Evolutionary conservation across 352 stramenopile species (phyloP).

Genomic region (Phytopythium helicoides): DNA sequence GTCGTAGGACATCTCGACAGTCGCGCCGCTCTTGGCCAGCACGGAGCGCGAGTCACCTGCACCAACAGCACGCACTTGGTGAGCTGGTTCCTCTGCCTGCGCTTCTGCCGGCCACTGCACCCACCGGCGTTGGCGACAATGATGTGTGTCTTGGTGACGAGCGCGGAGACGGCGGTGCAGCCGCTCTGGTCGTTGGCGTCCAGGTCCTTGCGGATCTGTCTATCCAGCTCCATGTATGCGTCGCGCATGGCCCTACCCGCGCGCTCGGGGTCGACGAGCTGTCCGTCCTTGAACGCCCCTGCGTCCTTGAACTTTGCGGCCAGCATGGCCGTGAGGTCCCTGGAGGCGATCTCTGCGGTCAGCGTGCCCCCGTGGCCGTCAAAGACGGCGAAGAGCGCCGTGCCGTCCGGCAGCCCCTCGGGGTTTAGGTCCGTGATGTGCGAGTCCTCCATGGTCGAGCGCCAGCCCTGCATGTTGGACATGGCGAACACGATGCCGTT

Average conservation of each 20-base stretch:
- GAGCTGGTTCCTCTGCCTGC: too few species aligned
- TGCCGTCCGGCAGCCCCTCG: conserved; percentile 33
- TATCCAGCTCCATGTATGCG: conserved; percentile 66
- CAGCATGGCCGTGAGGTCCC: conserved; percentile 28
- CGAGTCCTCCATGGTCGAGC: conserved; percentile 81
- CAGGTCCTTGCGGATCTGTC: conserved; percentile 48
- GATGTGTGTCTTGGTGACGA: conserved; percentile 67
- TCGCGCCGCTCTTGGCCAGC: conserved; percentile 39
- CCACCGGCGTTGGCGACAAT: conserved; percentile 75
- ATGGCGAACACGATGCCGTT: conserved; percentile 64
- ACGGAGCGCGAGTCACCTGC: conserved; percentile 77
- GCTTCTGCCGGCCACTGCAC: too few species aligned
- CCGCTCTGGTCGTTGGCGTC: conserved; percentile 66
- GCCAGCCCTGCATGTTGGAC: conserved; percentile 82
- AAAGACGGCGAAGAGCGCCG: conserved; percentile 77
- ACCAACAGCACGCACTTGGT: neutral
- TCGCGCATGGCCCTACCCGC: conserved; percentile 61
- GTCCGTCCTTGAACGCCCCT: conserved; percentile 31
- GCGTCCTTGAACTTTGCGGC: conserved; percentile 28
- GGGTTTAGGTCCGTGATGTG: conserved; percentile 60
- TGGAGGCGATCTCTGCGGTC: conserved; percentile 47
- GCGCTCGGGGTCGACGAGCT: conserved; percentile 37
- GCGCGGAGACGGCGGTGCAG: conserved; percentile 72
- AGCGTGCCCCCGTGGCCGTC: conserved; percentile 74
- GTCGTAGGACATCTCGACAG: conserved; percentile 85